phyloP scores from a whole-genome alignment of 2,329 filamentous ascomycete species.

The Pestalotiopsis sp. region DNA sequence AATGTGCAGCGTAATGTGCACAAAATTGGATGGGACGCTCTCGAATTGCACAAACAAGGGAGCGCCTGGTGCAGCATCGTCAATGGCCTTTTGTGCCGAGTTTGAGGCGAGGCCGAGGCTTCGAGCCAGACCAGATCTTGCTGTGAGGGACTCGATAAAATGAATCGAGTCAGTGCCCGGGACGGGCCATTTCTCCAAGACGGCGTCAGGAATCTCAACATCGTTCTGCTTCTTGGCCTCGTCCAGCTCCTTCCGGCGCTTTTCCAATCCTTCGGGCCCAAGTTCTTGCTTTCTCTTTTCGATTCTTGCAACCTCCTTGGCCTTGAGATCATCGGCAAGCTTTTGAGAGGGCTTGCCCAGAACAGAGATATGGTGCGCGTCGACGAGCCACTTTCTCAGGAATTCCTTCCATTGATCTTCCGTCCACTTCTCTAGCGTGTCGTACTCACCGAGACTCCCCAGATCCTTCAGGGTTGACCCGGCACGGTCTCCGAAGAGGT shows the following conservation, averaged over 20 bases:
- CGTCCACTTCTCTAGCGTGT: conserved; percentile 74
- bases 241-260: conserved; percentile 74
- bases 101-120: conserved; percentile 68
- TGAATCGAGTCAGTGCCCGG: conserved; percentile 89
- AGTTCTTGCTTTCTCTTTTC: conserved; percentile 76
- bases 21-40: conserved; percentile 89
- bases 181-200: conserved; percentile 81
- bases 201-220: conserved; percentile 74
- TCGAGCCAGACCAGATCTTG: conserved; percentile 76
- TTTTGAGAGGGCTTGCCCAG: conserved; percentile 82
- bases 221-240: conserved; percentile 87
- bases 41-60: conserved; percentile 97
- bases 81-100: conserved; percentile 72
- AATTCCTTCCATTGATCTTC: conserved; percentile 84
- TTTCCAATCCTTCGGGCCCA: conserved; percentile 77
- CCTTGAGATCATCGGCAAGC: conserved; percentile 78
- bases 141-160: conserved; percentile 87
- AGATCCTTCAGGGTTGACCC: conserved; percentile 72
- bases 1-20: conserved; percentile 78
- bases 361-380: conserved; percentile 84
- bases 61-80: conserved; percentile 61
- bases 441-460: conserved; percentile 57
- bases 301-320: conserved; percentile 76
- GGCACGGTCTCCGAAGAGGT: conserved; percentile 83
- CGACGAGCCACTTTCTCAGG: conserved; percentile 78